Percentiles rank a stretch among this genome's conserved stretches.
phyloP scores from a whole-genome alignment of 2,329 filamentous ascomycete genomes.

The Aphanocladium album region DNA sequence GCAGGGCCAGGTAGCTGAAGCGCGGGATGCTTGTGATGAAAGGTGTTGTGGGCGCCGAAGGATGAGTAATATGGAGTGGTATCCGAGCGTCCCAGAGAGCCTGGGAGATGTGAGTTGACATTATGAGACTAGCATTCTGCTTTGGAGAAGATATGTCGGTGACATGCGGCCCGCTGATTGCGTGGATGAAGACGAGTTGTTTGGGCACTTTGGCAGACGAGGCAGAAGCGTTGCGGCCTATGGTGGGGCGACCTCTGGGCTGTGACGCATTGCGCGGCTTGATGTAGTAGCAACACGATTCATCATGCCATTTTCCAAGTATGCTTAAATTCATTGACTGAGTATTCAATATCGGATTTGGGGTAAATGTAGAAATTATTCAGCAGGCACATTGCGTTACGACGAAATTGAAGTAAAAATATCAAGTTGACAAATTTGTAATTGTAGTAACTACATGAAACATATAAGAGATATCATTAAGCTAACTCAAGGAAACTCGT shows the following conservation, averaged over 20 bases:
- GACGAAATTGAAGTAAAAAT: too few species aligned
- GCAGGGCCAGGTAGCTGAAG: conserved; percentile 54
- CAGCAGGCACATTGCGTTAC: too few species aligned
- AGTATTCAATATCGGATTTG: too few species aligned
- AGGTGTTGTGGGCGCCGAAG: conserved; percentile 39
- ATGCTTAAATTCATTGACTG: too few species aligned
- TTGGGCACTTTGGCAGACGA: background rate
- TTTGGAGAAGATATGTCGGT: background rate
- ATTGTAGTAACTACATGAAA: background rate
- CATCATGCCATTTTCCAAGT: too few species aligned
- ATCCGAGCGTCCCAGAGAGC: conserved; percentile 51
- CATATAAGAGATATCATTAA: conserved; percentile 9
- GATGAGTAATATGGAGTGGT: conserved; percentile 51
- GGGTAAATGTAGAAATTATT: too few species aligned
- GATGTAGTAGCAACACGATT: too few species aligned
- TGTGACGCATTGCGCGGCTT: too few species aligned
- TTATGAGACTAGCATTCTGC: conserved; percentile 9
- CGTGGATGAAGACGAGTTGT: background rate
- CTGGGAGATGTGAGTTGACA: conserved; percentile 34
- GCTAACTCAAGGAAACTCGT: conserved; percentile 2
- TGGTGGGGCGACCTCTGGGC: background rate
- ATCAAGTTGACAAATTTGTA: background rate
- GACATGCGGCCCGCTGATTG: background rate
- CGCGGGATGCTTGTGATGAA: conserved; percentile 52
- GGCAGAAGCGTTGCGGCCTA: background rate